Percentiles rank a stretch among this genome's conserved stretches.
Evolutionary conservation across 768 basidiomycete species (phyloP).

Genomic region (Pisolithus tinctorius): DNA sequence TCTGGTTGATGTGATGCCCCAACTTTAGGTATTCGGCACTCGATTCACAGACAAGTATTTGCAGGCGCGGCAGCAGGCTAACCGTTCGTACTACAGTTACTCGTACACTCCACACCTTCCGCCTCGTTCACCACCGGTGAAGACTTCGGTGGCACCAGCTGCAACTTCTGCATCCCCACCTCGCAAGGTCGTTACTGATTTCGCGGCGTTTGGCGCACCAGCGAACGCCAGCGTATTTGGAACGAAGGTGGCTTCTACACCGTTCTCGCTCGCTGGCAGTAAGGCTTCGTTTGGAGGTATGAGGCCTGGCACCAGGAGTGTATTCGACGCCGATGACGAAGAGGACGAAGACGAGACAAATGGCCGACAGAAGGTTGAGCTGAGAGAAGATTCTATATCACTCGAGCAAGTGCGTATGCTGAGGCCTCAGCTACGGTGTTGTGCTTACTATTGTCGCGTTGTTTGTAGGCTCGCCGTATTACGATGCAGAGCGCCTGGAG

Average conservation of each 20-base stretch:
- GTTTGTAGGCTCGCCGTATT: conserved; percentile 65
- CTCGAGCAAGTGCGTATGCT: conserved; percentile 72
- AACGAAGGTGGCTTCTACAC: conserved; percentile 75
- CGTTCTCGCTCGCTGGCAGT: conserved; percentile 71
- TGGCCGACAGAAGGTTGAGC: conserved; percentile 65
- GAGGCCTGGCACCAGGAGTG: conserved; percentile 32
- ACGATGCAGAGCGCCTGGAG: conserved; percentile 90
- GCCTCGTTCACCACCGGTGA: conserved; percentile 36
- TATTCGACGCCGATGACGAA: conserved; percentile 59
- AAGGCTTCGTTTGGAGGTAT: conserved; percentile 84
- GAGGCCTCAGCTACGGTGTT: neutral
- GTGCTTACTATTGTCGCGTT: conserved; percentile 5
- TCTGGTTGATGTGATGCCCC: conserved; percentile 3
- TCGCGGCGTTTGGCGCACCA: conserved; percentile 78
- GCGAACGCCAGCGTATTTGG: conserved; percentile 74
- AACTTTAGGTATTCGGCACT: conserved; percentile 75
- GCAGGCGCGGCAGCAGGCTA: conserved; percentile 55
- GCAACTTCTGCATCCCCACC: conserved; percentile 54
- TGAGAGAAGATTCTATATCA: conserved; percentile 80
- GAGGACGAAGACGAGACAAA: conserved; percentile 62
- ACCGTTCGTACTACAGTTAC: conserved; percentile 48
- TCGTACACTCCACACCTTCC: conserved; percentile 45
- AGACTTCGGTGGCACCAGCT: conserved; percentile 19
- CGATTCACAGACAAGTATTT: conserved; percentile 97
- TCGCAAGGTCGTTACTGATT: conserved; percentile 84